Percentiles rank a stretch among this genome's conserved stretches.
These are phyloP conservation scores for Mucor ambiguus DNA, from an alignment of 371 early-diverging fungal species.

Conservation along the genomic window DNA sequence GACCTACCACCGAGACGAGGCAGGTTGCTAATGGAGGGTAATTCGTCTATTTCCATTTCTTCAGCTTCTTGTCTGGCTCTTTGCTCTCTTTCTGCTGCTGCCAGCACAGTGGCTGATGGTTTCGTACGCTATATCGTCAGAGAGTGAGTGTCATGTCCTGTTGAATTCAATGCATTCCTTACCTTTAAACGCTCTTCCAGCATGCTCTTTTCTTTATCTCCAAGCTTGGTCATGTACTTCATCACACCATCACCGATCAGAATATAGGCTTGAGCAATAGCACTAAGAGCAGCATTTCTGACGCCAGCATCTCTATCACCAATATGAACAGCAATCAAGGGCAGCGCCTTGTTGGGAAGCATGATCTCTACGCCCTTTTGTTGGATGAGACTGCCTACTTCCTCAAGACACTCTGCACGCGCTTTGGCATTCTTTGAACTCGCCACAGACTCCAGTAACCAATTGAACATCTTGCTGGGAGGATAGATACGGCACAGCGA, in stretches of 20 bases:
- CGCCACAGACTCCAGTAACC: slow-evolving; percentile 69
- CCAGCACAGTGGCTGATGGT: slow-evolving; percentile 44
- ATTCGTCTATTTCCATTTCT: slow-evolving; percentile 43
- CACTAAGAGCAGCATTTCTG: slow-evolving; percentile 75
- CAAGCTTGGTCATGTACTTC: slow-evolving; percentile 70
- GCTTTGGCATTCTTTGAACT: slow-evolving; percentile 81
- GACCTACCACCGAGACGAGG: slow-evolving; percentile 33
- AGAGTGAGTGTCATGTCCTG: too few relatives aligned
- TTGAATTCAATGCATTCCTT: too few relatives aligned
- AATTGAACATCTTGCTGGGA: slow-evolving; percentile 74
- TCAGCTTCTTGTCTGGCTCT: slow-evolving; percentile 36
- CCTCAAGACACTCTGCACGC: slow-evolving; percentile 84
- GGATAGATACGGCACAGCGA: slow-evolving; percentile 74
- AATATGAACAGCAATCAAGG: slow-evolving; percentile 74
- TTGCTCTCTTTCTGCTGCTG: slow-evolving; percentile 33
- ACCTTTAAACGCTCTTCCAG: slow-evolving; percentile 79
- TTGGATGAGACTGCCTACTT: slow-evolving; percentile 73
- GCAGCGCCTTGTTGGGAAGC: slow-evolving; percentile 68
- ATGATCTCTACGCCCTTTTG: slow-evolving; percentile 75
- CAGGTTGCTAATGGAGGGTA: slow-evolving; percentile 38
- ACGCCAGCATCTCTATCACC: slow-evolving; percentile 84
- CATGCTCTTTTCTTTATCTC: slow-evolving; percentile 81
- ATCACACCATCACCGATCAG: slow-evolving; percentile 75
- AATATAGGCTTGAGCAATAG: slow-evolving; percentile 73
- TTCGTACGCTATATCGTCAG: slow-evolving; percentile 31